Base-by-base conservation (phyloP, 306 rosid genomes). In the Rosa persica region DNA sequence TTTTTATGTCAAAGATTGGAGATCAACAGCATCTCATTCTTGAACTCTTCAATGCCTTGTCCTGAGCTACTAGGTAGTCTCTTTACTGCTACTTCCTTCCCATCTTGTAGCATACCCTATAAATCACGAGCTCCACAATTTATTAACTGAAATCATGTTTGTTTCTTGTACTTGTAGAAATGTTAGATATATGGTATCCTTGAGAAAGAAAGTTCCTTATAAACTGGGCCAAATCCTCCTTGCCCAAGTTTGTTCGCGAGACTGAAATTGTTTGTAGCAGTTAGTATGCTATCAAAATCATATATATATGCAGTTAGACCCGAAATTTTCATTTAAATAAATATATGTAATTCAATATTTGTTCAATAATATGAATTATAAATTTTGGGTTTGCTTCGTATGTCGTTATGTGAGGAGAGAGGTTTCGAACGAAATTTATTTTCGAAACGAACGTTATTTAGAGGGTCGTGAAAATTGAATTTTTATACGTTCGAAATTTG, bases 1-100 rank as follows among this genome's bases (percentile, higher is more conserved):
- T 81, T 86, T 70, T 83, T 77, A 25, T 86, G 84, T 42, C 81
- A 86, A 74, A 84, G 87, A n/a, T 86, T 84, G 11, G 81, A 64
- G 20, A 86, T 81, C 70, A 86, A 62, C 13, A 39, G 13, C 43
- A 83, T 60, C 73, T 86, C 89, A 42, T 79, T 86, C 69, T 76
- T 79, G 48, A 83, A 86, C 70, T 83, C 87, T 13, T 78, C 54
- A 38, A 65, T 36, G 40, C 89, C 89, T 58, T 87, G 88, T 54
- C 76, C 73, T 9, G 87, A 87, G 67, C 77, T 69, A 40, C 80
- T 73, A 2, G 89, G 80, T 12, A 84, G 80, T 36, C 86, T 81
- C 72, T 87, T 87, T 8, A 84, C 82, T 2, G 87, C 86, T 19
- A 84, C 65, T 15, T 87, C 81, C 60, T 64, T 81, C 39, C 84